Evolutionary conservation across 2,329 filamentous ascomycete species (phyloP).

Genomic region (Penicillium sp.): DNA sequence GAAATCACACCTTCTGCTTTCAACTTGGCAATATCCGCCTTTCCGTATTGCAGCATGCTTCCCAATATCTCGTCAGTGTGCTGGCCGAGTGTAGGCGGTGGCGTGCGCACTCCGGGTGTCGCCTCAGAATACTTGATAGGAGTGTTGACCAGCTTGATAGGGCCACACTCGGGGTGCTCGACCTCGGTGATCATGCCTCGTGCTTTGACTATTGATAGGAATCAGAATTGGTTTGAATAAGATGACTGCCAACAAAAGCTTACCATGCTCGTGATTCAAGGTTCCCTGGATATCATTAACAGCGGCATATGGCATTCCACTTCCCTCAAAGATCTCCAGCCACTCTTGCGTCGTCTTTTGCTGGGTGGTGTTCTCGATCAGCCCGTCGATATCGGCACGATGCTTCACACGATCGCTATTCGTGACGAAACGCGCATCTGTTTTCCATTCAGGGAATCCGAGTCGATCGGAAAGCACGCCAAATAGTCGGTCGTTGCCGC

Average conservation of each 20-base stretch:
- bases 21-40: conserved; percentile 59
- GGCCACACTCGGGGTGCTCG: conserved; percentile 77
- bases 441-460: conserved; percentile 58
- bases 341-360: conserved; percentile 83
- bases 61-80: conserved; percentile 77
- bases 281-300: conserved; percentile 90
- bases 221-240: background rate
- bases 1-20: conserved; percentile 66
- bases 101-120: conserved; percentile 69
- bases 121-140: conserved; percentile 91
- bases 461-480: conserved; percentile 59
- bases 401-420: conserved; percentile 63
- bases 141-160: conserved; percentile 86
- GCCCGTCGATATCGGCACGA: conserved; percentile 70
- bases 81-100: conserved; percentile 82
- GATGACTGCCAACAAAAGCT: conserved; percentile 21
- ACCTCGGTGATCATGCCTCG: conserved; percentile 87
- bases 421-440: conserved; percentile 56
- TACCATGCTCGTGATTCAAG: conserved; percentile 79
- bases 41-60: conserved; percentile 60
- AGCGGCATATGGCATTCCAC: conserved; percentile 88
- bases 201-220: conserved; percentile 54
- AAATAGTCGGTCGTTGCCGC: conserved; percentile 62
- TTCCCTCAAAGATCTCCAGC: conserved; percentile 82
- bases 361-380: conserved; percentile 73